Percentiles rank a stretch among this genome's conserved stretches.
phyloP scores from a whole-genome alignment of 2,329 filamentous ascomycete genomes.

The Sclerotinia glacialis region DNA sequence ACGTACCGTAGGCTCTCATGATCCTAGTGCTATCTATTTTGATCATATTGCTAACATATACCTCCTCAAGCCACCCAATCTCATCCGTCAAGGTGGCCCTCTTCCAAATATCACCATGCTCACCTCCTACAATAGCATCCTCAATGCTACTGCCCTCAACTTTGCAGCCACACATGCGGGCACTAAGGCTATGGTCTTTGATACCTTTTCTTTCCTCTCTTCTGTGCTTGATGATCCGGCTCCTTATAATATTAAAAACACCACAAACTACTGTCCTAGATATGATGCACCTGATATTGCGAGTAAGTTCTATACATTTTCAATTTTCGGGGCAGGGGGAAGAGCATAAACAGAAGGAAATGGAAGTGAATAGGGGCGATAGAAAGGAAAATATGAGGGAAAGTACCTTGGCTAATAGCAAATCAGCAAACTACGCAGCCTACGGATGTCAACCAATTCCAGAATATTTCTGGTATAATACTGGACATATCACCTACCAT shows the following conservation, averaged over 20 bases:
- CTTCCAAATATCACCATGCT: constrained; percentile 49
- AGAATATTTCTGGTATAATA: constrained; percentile 50
- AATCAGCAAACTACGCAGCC: constrained; percentile 40
- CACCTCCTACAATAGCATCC: constrained; percentile 44
- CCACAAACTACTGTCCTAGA: constrained; percentile 45
- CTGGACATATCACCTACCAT: constrained; percentile 46
- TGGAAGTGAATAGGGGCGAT: too few species aligned
- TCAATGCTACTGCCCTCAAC: constrained; percentile 31
- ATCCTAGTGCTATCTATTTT: background rate
- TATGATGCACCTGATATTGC: constrained; percentile 48
- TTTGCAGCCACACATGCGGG: constrained; percentile 36
- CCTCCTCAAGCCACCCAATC: constrained; percentile 32
- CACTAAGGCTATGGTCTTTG: constrained; percentile 45
- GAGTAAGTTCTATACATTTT: constrained; percentile 19
- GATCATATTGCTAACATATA: background rate
- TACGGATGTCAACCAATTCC: constrained; percentile 47
- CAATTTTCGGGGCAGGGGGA: too few species aligned
- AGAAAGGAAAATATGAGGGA: too few species aligned
- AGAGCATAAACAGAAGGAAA: too few species aligned
- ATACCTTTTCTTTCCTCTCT: constrained; percentile 45
- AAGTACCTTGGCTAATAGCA: background rate
- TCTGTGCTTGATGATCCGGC: constrained; percentile 44
- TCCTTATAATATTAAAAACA: constrained; percentile 46
- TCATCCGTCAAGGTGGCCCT: constrained; percentile 37
- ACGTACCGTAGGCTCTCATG: constrained; percentile 37